phyloP scores from a whole-genome alignment of 768 basidiomycete species.

The Solioccasus polychromus region DNA sequence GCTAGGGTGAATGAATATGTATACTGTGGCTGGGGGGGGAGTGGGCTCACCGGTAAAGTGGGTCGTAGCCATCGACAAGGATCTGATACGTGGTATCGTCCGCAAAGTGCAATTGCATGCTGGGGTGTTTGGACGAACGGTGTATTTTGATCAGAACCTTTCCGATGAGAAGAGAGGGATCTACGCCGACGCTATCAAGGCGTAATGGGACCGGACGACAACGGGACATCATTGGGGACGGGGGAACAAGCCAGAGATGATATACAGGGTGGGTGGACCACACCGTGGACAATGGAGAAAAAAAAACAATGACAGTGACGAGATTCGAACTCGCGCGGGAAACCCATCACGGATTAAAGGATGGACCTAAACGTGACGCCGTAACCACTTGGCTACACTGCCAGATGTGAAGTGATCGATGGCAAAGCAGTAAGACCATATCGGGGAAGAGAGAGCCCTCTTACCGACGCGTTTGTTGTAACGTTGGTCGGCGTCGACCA shows the following conservation, averaged over 20 bases:
- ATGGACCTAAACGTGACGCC: conserved; percentile 54
- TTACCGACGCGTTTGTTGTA: conserved; percentile 9
- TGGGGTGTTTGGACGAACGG: conserved; percentile 44
- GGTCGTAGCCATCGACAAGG: conserved; percentile 64
- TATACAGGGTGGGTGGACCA: conserved; percentile 9
- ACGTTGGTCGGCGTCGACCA: conserved; percentile 18
- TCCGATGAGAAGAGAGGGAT: conserved; percentile 43
- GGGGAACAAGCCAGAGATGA: conserved; percentile 1
- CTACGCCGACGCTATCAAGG: conserved; percentile 30
- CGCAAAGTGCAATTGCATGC: conserved; percentile 45
- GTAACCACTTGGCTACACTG: conserved; percentile 61
- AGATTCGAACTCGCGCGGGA: conserved; percentile 60
- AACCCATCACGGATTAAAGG: conserved; percentile 52
- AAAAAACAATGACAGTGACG: conserved; percentile 46
- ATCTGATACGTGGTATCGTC: conserved; percentile 46
- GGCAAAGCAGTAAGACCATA: neutral
- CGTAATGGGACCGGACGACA: conserved; percentile 37
- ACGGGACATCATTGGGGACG: conserved; percentile 26
- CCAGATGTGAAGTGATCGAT: conserved; percentile 19
- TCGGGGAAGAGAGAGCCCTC: neutral
- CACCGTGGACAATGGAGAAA: conserved; percentile 10
- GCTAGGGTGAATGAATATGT: conserved; percentile 10
- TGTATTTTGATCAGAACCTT: conserved; percentile 40
- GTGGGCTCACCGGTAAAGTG: conserved; percentile 38
- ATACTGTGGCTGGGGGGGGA: neutral